These are phyloP conservation scores for Alternaria angustiovoidea DNA, from an alignment of 2,329 filamentous ascomycete species.

Conservation along the genomic window DNA sequence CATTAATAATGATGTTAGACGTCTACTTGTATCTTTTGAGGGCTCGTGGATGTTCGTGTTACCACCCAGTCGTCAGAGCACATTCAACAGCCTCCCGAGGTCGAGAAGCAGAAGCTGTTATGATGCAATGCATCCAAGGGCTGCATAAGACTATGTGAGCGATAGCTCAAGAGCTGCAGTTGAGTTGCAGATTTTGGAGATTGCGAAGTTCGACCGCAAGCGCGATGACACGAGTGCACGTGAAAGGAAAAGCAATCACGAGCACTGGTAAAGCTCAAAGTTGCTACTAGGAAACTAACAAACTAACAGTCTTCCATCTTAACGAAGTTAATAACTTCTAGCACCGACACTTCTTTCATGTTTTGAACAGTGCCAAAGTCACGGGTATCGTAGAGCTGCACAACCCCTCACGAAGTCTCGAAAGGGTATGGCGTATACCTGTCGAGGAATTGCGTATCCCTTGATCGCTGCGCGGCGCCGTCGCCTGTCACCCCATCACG, in stretches of 20 bases:
- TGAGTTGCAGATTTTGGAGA: neutral
- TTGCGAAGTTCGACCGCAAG: neutral
- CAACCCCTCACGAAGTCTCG: constrained; percentile 16
- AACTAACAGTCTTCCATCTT: neutral
- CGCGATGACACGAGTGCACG: constrained; percentile 1
- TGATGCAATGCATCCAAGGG: neutral
- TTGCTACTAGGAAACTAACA: neutral
- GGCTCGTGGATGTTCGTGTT: neutral
- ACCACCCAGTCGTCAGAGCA: neutral
- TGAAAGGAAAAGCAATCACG: neutral
- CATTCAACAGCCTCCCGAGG: neutral
- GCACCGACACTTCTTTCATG: neutral
- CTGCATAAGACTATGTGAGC: neutral
- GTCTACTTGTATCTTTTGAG: neutral
- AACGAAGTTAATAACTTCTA: neutral
- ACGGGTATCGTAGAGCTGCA: constrained; percentile 21
- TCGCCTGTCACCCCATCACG: constrained; percentile 30
- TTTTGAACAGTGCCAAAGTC: constrained; percentile 5
- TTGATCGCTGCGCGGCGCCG: constrained; percentile 34
- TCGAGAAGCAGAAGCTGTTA: neutral
- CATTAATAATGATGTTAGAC: neutral
- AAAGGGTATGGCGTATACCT: constrained; percentile 32
- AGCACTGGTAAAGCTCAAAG: neutral
- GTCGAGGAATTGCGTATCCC: constrained; percentile 32
- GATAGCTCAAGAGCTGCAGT: neutral